phyloP scores from a whole-genome alignment of 2,329 filamentous ascomycete species.

The Colletotrichum tanaceti region DNA sequence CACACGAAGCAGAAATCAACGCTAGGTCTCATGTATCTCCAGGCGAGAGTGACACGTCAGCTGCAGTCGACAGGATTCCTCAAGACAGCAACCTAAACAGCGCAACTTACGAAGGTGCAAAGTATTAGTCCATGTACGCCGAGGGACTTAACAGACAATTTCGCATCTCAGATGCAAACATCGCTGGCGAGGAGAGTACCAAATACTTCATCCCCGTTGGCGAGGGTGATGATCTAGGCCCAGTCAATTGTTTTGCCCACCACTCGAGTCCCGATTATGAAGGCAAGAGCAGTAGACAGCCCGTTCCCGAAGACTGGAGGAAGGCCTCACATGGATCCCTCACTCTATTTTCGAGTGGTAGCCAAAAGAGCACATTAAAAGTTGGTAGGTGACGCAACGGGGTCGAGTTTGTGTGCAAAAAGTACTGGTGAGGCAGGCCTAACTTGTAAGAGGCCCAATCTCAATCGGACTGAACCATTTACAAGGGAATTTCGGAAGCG shows the following conservation, averaged over 20 bases:
- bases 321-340: constrained; percentile 20
- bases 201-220: not conserved
- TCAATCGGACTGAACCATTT: not conserved
- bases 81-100: not conserved
- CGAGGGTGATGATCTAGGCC: not conserved
- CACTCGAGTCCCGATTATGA: not conserved
- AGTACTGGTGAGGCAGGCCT: not conserved
- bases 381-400: not conserved
- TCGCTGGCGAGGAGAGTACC: not conserved
- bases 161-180: not conserved
- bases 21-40: not conserved
- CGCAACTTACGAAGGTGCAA: not conserved
- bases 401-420: no score
- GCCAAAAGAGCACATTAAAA: not conserved
- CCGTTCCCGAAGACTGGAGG: constrained; percentile 24
- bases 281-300: not conserved
- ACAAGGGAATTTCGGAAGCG: not conserved
- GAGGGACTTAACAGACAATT: not conserved
- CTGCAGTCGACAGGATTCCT: not conserved
- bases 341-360: constrained; percentile 3
- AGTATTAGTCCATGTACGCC: not conserved
- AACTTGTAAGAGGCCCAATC: not conserved
- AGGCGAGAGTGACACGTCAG: not conserved
- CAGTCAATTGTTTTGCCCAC: no score
- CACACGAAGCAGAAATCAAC: not conserved